Base-by-base conservation (phyloP, 441 rosid species). In the Aquilaria agallochum region DNA sequence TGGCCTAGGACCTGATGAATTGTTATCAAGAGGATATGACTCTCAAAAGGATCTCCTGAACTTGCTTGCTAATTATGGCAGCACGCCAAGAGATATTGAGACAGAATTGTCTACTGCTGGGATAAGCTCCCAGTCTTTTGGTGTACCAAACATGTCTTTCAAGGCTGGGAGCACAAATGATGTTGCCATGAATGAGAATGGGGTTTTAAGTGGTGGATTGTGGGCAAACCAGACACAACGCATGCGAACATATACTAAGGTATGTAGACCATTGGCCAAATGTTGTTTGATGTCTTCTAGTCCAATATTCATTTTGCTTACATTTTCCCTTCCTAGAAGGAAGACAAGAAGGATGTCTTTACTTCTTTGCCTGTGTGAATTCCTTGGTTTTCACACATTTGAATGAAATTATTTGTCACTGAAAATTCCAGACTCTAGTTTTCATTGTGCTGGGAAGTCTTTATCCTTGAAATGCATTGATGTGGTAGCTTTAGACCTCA, bases 181-280 rank as follows among this genome's bases (percentile, higher is more conserved):
- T 64, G 85, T 82, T 55, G 71, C 85, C 59, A 86, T 91, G 56
- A 83, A 78, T 66, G 99, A 91, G 51, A 52, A 92, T 33, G 96
- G 88, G 46, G 87, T 86, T 71, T 64, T 89, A 68, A 85, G 83
- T 68, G 82, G 86, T 27, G 99, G 96, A 56, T 65, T 84, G 53
- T 94, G 97, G 99, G 78, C 85, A 47, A 85, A 77, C 66, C 99
- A 89, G 73, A 75, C 90, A 62, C 99, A 87, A 62, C 84, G 94
- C 6, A 91, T 91, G 96, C 79, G 97, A 45, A 91, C 99, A 52
- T 94, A 81, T 71, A 91, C 97, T 7, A 94, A 94, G 97, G 99
- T 94, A 57, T 50, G 76, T 73, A 4, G 14, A 52, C 42, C 50
- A 36, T 36, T 36, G 5, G 7, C 3, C 7, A 36, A 36, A 8